These are phyloP conservation scores for Sugiyamaella floridensis DNA, from an alignment of 805 yeast species.

Conservation along the genomic window DNA sequence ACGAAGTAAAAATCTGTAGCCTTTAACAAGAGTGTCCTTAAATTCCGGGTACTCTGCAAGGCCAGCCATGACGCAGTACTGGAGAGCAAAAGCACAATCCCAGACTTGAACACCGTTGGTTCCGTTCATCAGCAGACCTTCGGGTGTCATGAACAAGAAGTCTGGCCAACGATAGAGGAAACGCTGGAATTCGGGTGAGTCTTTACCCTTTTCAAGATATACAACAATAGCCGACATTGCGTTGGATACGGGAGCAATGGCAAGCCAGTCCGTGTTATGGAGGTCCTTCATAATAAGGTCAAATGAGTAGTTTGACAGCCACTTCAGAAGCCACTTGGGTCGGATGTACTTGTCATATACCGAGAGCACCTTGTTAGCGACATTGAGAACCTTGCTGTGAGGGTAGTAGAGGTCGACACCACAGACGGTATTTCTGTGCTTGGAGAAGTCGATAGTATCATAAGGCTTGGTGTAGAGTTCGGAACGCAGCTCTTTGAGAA, in stretches of 20 bases:
- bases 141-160: constrained; percentile 73
- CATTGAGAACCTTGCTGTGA: constrained; percentile 61
- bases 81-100: constrained; percentile 91
- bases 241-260: constrained; percentile 91
- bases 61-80: constrained; percentile 73
- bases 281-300: constrained; percentile 67
- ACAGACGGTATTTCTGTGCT: constrained; percentile 77
- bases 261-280: constrained; percentile 67
- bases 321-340: constrained; percentile 62
- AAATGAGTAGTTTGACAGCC: constrained; percentile 47
- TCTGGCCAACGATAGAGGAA: constrained; percentile 62
- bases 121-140: constrained; percentile 91
- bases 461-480: constrained; percentile 73
- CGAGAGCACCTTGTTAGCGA: constrained; percentile 52
- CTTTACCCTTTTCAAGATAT: constrained; percentile 59
- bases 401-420: constrained; percentile 93
- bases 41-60: constrained; percentile 63
- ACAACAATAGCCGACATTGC: constrained; percentile 76
- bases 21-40: constrained; percentile 53
- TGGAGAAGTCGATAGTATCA: constrained; percentile 57
- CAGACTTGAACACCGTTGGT: constrained; percentile 97
- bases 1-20: constrained; percentile 64
- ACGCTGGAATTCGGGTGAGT: constrained; percentile 52
- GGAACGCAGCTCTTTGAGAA: constrained; percentile 56
- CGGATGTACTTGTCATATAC: constrained; percentile 65